These are phyloP conservation scores for Arctium minus DNA, from an alignment of 129 eudicot species.

Conservation along the genomic window DNA sequence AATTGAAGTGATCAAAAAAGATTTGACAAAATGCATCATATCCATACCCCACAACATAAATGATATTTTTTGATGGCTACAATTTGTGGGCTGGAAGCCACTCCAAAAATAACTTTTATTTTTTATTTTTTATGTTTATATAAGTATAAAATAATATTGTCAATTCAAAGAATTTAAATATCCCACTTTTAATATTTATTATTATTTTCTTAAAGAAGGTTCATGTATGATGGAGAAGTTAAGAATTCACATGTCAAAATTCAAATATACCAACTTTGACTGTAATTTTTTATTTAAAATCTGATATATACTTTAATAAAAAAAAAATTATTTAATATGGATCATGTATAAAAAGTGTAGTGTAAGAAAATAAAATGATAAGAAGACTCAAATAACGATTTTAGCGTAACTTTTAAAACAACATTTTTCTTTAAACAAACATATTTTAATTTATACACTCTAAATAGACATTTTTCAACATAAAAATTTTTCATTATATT, in stretches of 20 bases:
- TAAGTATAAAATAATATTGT: neutral
- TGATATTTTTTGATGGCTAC: constrained; percentile 16
- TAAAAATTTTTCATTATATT: too few relatives aligned
- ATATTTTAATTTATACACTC: too few relatives aligned
- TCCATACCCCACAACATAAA: constrained; percentile 21
- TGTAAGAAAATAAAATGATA: too few relatives aligned
- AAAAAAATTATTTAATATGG: too few relatives aligned
- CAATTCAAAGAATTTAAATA: constrained; percentile 16
- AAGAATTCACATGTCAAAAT: neutral
- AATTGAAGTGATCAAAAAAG: constrained; percentile 1
- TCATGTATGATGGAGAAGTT: constrained; percentile 20
- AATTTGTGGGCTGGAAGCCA: constrained; percentile 56
- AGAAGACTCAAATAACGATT: too few relatives aligned
- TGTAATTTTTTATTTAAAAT: neutral
- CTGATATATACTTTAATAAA: too few relatives aligned
- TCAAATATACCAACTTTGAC: constrained; percentile 3
- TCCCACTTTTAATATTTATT: neutral
- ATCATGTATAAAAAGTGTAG: neutral
- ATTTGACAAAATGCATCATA: constrained; percentile 3
- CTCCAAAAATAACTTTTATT: constrained; percentile 33
- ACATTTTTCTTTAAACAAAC: too few relatives aligned
- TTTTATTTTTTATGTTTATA: neutral
- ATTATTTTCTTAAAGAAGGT: neutral
- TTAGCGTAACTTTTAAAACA: too few relatives aligned
- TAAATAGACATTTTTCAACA: too few relatives aligned